phyloP scores from a whole-genome alignment of 2,329 filamentous ascomycete genomes.

The Cyphellophora attinorum region DNA sequence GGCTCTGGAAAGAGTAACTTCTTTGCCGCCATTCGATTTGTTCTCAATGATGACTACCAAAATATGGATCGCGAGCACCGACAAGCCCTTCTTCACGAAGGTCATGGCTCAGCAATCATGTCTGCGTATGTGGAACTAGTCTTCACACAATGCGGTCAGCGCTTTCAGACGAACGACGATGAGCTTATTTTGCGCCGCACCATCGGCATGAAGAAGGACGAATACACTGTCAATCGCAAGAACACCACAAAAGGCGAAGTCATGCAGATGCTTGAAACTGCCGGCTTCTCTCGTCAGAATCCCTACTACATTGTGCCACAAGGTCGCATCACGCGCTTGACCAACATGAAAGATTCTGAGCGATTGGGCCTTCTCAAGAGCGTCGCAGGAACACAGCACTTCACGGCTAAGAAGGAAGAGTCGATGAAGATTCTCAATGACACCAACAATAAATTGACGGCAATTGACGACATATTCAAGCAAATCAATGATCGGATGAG shows the following conservation, averaged over 20 bases:
- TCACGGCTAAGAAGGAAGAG: slow-evolving; percentile 83
- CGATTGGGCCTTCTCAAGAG: slow-evolving; percentile 86
- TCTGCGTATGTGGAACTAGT: slow-evolving; percentile 99
- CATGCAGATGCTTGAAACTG: slow-evolving; percentile 88
- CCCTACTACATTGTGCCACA: slow-evolving; percentile 99
- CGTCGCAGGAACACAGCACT: slow-evolving; percentile 95
- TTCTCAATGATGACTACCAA: slow-evolving; percentile 93
- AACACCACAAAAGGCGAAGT: slow-evolving; percentile 92
- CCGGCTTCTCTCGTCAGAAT: slow-evolving; percentile 92
- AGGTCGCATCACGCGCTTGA: slow-evolving; percentile 87
- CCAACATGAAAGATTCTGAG: slow-evolving; percentile 97
- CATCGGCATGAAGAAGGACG: slow-evolving; percentile 95
- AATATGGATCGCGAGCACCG: slow-evolving; percentile 94
- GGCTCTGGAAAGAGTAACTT: slow-evolving; percentile 99
- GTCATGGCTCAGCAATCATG: slow-evolving; percentile 94
- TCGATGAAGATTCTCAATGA: slow-evolving; percentile 95
- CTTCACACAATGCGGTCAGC: slow-evolving; percentile 94
- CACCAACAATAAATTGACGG: slow-evolving; percentile 85
- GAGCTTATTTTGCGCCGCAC: slow-evolving; percentile 87
- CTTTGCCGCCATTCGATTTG: slow-evolving; percentile 97
- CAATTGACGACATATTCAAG: slow-evolving; percentile 85
- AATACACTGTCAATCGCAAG: slow-evolving; percentile 95
- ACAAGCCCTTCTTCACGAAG: slow-evolving; percentile 92
- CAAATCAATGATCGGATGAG: slow-evolving; percentile 84
- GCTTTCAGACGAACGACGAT: slow-evolving; percentile 85